Conservation (phyloP, 208 protist genomes). For the Blastocrithidia nonstop region DNA sequence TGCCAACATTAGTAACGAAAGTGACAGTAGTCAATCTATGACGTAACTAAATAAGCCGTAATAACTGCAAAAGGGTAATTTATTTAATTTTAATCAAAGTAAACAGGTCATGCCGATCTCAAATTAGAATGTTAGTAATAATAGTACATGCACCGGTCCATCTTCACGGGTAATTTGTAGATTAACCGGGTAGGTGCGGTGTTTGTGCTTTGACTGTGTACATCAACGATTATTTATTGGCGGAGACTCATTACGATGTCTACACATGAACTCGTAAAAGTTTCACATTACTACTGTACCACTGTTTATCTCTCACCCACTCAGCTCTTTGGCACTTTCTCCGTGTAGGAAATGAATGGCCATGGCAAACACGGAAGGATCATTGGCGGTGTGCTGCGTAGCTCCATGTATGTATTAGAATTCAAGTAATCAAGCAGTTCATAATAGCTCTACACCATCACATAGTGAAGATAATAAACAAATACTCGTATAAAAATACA, state of each 20-base stretch:
- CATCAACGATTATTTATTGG: conserved; percentile 57
- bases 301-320: conserved; percentile 39
- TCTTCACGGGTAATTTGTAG: conserved; percentile 55
- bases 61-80: too few species aligned
- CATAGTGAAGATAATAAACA: too few species aligned
- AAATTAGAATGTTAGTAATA: too few species aligned
- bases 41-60: too few species aligned
- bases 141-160: too few species aligned
- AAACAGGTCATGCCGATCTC: too few species aligned
- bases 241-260: conserved; percentile 68
- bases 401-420: not conserved
- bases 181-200: conserved; percentile 66
- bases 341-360: conserved; percentile 47
- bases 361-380: conserved; percentile 38
- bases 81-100: too few species aligned
- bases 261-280: conserved; percentile 21
- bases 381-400: conserved; percentile 24
- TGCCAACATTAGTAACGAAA: too few species aligned
- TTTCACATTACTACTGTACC: conserved; percentile 39
- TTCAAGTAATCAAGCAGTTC: too few species aligned
- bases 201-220: conserved; percentile 37
- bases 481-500: too few species aligned
- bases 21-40: too few species aligned
- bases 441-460: too few species aligned
- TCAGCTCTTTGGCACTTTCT: conserved; percentile 44